These are phyloP conservation scores for Inonotus obliquus DNA, from an alignment of 1,284 basidiomycete species.

Conservation along the genomic window DNA sequence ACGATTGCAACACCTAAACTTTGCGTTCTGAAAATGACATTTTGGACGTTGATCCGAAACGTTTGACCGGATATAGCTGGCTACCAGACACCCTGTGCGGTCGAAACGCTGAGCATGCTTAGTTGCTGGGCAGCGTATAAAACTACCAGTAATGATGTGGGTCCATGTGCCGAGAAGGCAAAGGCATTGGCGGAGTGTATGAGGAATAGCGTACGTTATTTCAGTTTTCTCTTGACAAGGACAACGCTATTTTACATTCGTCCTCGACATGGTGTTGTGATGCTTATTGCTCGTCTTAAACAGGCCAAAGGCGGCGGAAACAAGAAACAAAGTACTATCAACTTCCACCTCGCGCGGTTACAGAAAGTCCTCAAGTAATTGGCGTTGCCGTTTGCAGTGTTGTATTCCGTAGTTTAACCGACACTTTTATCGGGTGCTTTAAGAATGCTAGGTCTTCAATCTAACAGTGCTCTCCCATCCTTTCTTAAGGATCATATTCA, in stretches of 20 bases:
- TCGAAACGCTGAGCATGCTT: conserved; percentile 79
- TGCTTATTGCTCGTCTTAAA: background rate
- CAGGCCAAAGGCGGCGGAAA: conserved; percentile 62
- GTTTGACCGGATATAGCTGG: conserved; percentile 28
- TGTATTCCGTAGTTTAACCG: too few relatives aligned
- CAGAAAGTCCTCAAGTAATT: conserved; percentile 63
- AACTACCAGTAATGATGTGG: conserved; percentile 59
- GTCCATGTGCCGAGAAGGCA: conserved; percentile 62
- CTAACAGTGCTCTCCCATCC: too few relatives aligned
- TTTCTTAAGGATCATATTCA: too few relatives aligned
- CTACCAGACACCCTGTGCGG: conserved; percentile 60
- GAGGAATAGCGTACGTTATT: conserved; percentile 66
- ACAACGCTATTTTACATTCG: conserved; percentile 1
- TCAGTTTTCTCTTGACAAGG: too few relatives aligned
- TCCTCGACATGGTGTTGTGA: background rate
- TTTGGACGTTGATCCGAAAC: conserved; percentile 24
- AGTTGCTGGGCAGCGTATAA: conserved; percentile 86
- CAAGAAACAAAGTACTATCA: conserved; percentile 68
- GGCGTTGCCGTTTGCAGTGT: background rate
- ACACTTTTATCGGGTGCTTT: too few relatives aligned
- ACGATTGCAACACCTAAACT: conserved; percentile 1
- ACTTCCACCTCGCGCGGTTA: conserved; percentile 79
- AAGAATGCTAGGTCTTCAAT: too few relatives aligned
- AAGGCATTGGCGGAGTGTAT: conserved; percentile 80
- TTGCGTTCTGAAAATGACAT: background rate